phyloP scores from a whole-genome alignment of 2,329 filamentous ascomycete genomes.

The Microcera coccophila region DNA sequence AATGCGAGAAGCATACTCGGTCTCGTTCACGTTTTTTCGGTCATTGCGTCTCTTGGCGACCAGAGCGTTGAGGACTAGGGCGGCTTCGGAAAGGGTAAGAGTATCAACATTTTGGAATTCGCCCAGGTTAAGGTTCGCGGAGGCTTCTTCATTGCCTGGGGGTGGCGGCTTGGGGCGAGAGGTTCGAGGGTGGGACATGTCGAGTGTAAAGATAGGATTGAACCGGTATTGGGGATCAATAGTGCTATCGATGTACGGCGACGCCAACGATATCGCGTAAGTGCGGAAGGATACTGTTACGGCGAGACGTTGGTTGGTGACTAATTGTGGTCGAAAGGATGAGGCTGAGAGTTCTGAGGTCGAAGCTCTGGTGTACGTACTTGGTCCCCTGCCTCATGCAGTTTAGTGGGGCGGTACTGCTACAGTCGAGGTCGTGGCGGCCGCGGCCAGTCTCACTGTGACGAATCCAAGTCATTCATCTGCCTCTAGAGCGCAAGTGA shows the following conservation, averaged over 20 bases:
- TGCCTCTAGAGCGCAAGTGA: background rate
- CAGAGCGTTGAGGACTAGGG: constrained; percentile 86
- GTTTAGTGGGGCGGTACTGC: constrained; percentile 20
- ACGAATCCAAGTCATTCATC: constrained; percentile 8
- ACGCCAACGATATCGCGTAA: background rate
- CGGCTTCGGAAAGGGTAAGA: constrained; percentile 85
- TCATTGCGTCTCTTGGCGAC: constrained; percentile 75
- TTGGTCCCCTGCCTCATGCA: constrained; percentile 5
- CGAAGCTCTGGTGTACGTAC: background rate
- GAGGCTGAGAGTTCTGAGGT: constrained; percentile 11
- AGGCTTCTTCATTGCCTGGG: constrained; percentile 83
- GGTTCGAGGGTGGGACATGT: constrained; percentile 35
- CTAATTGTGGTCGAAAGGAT: background rate
- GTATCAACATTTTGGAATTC: constrained; percentile 92
- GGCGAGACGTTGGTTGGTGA: background rate
- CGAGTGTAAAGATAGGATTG: too few species aligned
- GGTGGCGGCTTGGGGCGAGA: constrained; percentile 66
- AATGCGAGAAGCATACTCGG: constrained; percentile 67
- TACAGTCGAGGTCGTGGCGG: constrained; percentile 6
- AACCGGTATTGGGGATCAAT: too few species aligned
- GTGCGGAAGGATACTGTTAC: background rate
- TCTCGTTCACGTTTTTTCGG: constrained; percentile 78
- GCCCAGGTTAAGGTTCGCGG: constrained; percentile 75
- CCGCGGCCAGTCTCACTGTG: background rate
- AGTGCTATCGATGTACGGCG: too few species aligned